Evolutionary conservation across 164 flowering plant species (phyloP), one percentile per base, ranked within the genome.

Genomic region (Nymphaea colorata): DNA sequence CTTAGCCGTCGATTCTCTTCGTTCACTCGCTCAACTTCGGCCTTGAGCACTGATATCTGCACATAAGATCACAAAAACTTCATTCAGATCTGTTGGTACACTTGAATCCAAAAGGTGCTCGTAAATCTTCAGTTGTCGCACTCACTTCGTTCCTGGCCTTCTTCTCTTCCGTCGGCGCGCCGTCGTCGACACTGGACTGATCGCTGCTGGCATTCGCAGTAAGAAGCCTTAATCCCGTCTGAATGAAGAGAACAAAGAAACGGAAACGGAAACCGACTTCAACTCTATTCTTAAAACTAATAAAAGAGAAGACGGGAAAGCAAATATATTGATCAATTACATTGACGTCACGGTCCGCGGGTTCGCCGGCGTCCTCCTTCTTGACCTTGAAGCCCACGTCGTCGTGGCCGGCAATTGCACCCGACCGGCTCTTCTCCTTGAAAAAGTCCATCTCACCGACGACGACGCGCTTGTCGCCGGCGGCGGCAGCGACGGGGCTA

Each of bases 11-110:
- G 81, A 51, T 88, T 88, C 68, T 88, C 94, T 25, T 79, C 60
- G 41, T 79, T 84, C 87, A 88, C 78, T 2, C 80, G 73, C 62
- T 82, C 82, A 0, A 88, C 80, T 76, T 88, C 84, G 55, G 65
- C 69, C 81, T 82, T 85, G 70, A 88, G 67, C 17, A 79, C 68
- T 5, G 75, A 76, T 65, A 86, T 65, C 94, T 88, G 78, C 6
- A 61, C 43, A 73, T 51, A 51, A 15, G 3, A 51, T 51, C 14
- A 15, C 57, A 51, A 51, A 10, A 51, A 51, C 4, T 51, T 4
- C 36, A 25, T 25, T 25, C 36, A 25, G 36, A 25, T 25, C 36
- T 25, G 36, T 25, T 25, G 36, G 36, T 25, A 25, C 36, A 25
- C 0, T 25, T 25, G 36, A 25, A 25, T 25, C 36, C 36, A 25